phyloP scores from a whole-genome alignment of 768 basidiomycete genomes.

The Suillus tomentosus region DNA sequence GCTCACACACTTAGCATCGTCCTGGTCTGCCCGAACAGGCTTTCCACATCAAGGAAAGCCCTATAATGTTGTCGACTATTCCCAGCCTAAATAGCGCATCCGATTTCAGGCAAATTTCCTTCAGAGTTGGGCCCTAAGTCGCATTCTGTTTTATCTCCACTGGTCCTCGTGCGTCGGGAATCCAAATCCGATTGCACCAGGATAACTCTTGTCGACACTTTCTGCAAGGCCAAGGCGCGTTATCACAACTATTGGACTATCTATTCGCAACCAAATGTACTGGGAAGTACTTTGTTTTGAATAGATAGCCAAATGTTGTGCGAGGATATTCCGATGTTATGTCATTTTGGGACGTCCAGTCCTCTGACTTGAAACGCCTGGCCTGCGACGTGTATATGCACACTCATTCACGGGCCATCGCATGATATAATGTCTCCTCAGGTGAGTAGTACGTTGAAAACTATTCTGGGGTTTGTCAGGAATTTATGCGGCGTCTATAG shows the following conservation, averaged over 20 bases:
- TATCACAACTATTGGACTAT: neutral
- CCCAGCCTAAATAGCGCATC: neutral
- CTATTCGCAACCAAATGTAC: slow-evolving; percentile 4
- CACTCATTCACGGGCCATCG: neutral
- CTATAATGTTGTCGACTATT: neutral
- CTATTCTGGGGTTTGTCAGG: neutral
- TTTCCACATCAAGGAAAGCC: neutral
- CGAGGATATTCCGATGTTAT: neutral
- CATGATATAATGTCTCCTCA: neutral
- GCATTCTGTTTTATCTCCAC: neutral
- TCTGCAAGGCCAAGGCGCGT: neutral
- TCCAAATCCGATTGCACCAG: neutral
- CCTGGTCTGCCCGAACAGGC: neutral
- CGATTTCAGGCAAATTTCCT: neutral
- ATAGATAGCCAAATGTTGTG: neutral
- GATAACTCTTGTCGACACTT: neutral
- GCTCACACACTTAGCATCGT: neutral
- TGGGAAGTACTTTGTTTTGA: neutral
- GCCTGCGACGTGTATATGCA: neutral
- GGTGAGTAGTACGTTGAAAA: neutral
- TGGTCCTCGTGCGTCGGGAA: neutral
- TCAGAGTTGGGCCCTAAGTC: neutral
- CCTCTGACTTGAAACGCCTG: neutral
- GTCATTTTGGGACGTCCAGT: neutral
- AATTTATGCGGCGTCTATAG: neutral